Conservation (phyloP, 2,329 filamentous ascomycete genomes). For the Decorospora gaudefroyi region DNA sequence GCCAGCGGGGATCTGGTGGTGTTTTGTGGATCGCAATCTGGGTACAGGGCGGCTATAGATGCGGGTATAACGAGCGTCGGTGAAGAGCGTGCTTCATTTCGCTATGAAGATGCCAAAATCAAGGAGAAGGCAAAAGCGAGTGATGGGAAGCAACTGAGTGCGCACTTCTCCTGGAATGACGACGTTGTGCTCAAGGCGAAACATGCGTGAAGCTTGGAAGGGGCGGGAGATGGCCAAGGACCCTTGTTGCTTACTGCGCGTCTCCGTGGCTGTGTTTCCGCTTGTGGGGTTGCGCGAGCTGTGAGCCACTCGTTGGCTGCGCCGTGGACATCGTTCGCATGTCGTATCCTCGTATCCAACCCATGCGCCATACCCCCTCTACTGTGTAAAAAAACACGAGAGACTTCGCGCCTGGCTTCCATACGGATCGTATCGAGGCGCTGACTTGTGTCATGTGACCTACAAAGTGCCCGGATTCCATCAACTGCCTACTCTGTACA, state of each 20-base stretch:
- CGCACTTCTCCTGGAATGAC: constrained; percentile 7
- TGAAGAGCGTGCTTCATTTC: constrained; percentile 5
- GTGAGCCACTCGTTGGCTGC: constrained; percentile 6
- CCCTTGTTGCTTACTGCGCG: constrained; percentile 15
- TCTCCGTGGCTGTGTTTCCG: constrained; percentile 13
- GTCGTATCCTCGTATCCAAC: no score
- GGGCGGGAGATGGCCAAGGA: constrained; percentile 13
- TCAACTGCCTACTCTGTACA: no score
- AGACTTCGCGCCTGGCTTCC: no score
- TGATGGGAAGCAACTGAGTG: constrained; percentile 1
- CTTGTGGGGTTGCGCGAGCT: constrained; percentile 2
- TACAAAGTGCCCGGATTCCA: no score
- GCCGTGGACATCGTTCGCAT: background rate
- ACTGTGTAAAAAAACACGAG: no score
- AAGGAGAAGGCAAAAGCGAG: background rate
- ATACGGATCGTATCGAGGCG: no score
- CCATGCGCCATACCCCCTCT: no score
- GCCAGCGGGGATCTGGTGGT: constrained; percentile 10
- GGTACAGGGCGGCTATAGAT: constrained; percentile 9
- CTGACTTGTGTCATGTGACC: no score
- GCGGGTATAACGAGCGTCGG: constrained; percentile 13
- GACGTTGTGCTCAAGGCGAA: constrained; percentile 11
- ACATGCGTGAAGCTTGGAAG: constrained; percentile 15
- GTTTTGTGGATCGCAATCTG: constrained; percentile 3
- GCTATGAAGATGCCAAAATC: constrained; percentile 6